Percentiles rank a stretch among this genome's conserved stretches.
These are phyloP conservation scores for Glycine latifolia DNA, from an alignment of 306 rosid species.

Conservation along the genomic window DNA sequence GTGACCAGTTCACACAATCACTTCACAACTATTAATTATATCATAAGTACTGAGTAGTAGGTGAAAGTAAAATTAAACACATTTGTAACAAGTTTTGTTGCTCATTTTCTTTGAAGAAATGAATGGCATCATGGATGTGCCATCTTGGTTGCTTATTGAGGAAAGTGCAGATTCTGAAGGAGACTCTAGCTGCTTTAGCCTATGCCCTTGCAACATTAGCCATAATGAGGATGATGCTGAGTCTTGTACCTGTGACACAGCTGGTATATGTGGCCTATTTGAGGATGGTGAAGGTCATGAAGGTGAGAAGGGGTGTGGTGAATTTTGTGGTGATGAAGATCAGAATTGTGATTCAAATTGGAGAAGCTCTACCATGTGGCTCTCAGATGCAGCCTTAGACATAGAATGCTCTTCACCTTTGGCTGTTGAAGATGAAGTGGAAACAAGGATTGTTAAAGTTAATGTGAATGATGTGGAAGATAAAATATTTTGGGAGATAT, in stretches of 20 bases:
- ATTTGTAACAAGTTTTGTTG: conserved; percentile 1
- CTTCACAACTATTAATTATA: neutral
- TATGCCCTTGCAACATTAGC: conserved; percentile 16
- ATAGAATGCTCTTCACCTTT: conserved; percentile 22
- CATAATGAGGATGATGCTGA: conserved; percentile 57
- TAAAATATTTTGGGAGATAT: conserved; percentile 66
- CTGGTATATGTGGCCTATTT: conserved; percentile 1
- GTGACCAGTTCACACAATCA: conserved; percentile 5
- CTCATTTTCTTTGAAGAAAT: conserved; percentile 24
- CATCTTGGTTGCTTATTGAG: conserved; percentile 56
- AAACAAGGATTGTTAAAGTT: conserved; percentile 38
- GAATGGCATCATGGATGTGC: conserved; percentile 48
- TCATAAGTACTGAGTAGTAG: too few relatives aligned
- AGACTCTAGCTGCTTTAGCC: conserved; percentile 43
- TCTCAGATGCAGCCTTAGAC: conserved; percentile 19
- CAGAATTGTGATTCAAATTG: conserved; percentile 8
- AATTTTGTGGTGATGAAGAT: too few relatives aligned
- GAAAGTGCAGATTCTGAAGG: conserved; percentile 68
- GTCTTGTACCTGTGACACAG: conserved; percentile 52
- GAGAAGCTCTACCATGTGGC: conserved; percentile 36
- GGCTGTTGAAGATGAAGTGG: conserved; percentile 46
- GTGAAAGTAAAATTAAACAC: neutral
- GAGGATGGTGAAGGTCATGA: conserved; percentile 29
- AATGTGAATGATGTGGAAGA: conserved; percentile 56
- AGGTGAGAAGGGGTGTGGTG: too few relatives aligned